Base-by-base conservation (phyloP, 352 stramenopile species). In the Phytopythium aichiense region DNA sequence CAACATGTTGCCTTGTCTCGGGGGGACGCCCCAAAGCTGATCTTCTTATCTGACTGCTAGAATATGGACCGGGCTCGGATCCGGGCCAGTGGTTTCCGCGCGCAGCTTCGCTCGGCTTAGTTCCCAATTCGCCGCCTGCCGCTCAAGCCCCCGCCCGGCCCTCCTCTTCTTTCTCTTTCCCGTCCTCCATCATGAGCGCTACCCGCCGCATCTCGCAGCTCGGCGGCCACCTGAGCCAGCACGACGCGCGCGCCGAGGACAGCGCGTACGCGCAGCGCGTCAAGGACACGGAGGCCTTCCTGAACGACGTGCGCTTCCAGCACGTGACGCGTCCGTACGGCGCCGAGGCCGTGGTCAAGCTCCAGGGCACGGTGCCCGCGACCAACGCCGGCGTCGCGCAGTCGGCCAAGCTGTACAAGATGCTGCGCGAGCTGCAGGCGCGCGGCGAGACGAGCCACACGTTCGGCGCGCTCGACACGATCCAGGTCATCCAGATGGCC, bases 401-500 rank as follows among this genome's bases (percentile, higher is more conserved):
- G 70, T 91, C 87, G 51, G 65, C 66, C 62, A 95, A 95, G 79
- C 76, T 95, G 15, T 95, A 95, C 77, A 93, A 91, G 73, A 75
- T 94, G 72, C 74, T 95, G 49, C 87, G 87, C 25, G 77, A 91
- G 69, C 72, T 95, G 57, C 87, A 95, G 69, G 77, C 76, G 25
- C 68, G 72, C 28, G 68, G 88, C 69, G 84, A 94, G 72, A 90
- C 80, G 60, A 92, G 81, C 72, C 87, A 95, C 80, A 95, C 87
- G 16, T 95, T 95, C 64, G 87, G 87, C 50, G 87, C 87, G 51
- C 81, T 95, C 40, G 87, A 99, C 84, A 93, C 96, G 57, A 96
- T 99, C 55, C 95, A 98, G 72, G 90, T 98, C n/a, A 88, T 92
- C 61, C 89, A 98, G 63, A 98, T 98, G 92, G 88, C 91, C 64